A percentile compares a stretch with the other conserved stretches of the same genome.
phyloP scores from a whole-genome alignment of 2,329 filamentous ascomycete genomes.

The Epichloe uncinata region DNA sequence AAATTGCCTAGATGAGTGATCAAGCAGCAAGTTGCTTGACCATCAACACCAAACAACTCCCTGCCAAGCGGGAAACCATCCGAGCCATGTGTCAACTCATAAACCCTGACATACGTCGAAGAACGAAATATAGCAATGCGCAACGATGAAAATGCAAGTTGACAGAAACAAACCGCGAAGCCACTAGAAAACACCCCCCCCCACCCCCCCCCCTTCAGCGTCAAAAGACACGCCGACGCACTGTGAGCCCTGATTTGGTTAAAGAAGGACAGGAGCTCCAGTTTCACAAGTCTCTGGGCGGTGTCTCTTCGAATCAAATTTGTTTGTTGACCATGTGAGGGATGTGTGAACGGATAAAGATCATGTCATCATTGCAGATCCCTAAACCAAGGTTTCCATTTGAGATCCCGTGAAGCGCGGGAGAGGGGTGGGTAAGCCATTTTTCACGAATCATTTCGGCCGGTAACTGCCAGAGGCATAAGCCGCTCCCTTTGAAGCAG shows the following conservation, averaged over 20 bases:
- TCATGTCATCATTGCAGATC: not conserved
- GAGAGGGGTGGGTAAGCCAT: constrained; percentile 5
- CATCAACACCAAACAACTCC: constrained; percentile 6
- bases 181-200: not conserved
- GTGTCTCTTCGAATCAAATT: not conserved
- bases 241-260: not conserved
- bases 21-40: not conserved
- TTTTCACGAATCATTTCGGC: constrained; percentile 19
- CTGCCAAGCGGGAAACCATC: constrained; percentile 15
- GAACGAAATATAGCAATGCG: constrained; percentile 29
- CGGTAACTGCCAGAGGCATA: constrained; percentile 27
- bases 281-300: not conserved
- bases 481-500: constrained; percentile 59
- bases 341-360: not conserved
- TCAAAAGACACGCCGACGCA: not conserved
- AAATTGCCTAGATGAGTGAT: constrained; percentile 5
- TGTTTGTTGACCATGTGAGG: not conserved
- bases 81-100: constrained; percentile 25
- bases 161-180: constrained; percentile 9
- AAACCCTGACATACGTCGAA: constrained; percentile 25
- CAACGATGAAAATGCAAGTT: constrained; percentile 15
- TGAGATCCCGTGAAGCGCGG: constrained; percentile 5
- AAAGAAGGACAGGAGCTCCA: not conserved
- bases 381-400: constrained; percentile 3
- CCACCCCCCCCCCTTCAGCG: not conserved